Evolutionary conservation across 2,329 filamentous ascomycete genomes (phyloP).

Genomic region (Botryotinia calthae): DNA sequence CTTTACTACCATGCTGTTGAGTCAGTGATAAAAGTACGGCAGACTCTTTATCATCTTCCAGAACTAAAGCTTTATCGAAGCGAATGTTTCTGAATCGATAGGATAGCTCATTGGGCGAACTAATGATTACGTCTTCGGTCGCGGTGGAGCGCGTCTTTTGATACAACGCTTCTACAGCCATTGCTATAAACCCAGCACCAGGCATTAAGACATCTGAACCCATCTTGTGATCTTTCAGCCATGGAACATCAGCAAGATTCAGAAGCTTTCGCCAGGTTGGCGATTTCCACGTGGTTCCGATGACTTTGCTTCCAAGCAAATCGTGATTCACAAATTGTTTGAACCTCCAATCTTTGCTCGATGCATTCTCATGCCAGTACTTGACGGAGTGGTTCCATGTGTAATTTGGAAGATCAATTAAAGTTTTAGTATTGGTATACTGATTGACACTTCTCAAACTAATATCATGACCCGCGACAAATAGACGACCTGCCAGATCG

Average conservation of each 20-base stretch:
- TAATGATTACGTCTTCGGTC: not conserved
- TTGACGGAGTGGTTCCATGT: conserved; percentile 52
- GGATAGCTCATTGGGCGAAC: not conserved
- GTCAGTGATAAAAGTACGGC: not conserved
- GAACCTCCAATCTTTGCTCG: conserved; percentile 46
- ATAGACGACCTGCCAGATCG: conserved; percentile 20
- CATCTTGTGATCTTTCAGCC: conserved; percentile 51
- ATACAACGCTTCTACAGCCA: conserved; percentile 29
- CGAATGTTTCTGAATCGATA: conserved; percentile 13
- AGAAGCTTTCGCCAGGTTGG: conserved; percentile 37
- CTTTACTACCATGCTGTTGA: not conserved
- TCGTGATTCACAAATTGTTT: conserved; percentile 48
- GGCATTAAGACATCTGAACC: conserved; percentile 51
- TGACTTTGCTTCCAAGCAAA: conserved; percentile 44
- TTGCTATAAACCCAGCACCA: conserved; percentile 25
- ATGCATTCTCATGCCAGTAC: conserved; percentile 54
- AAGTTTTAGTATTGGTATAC: conserved; percentile 34
- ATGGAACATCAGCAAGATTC: conserved; percentile 45
- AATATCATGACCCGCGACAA: conserved; percentile 10
- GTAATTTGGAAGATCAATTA: conserved; percentile 49
- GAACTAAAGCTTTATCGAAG: conserved; percentile 19
- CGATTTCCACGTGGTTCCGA: conserved; percentile 26
- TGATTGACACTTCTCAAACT: conserved; percentile 30
- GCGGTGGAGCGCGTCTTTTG: conserved; percentile 11
- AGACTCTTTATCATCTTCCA: conserved; percentile 5